Conservation (phyloP, 306 rosid genomes). For the Trifolium dubium region DNA sequence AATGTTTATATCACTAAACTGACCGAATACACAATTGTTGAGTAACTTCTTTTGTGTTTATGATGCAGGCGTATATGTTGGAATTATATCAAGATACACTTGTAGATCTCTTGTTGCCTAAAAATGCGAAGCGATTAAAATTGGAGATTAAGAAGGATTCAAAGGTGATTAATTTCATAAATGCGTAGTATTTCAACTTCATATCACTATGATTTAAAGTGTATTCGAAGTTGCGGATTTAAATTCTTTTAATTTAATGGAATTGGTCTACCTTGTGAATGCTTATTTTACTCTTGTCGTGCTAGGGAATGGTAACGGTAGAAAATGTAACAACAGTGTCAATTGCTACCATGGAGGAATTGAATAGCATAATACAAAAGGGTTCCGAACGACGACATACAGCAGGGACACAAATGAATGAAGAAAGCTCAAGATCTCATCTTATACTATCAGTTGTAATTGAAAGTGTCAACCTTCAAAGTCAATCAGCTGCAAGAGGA, state of each 20-base stretch:
- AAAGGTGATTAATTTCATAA: slow-evolving; percentile 58
- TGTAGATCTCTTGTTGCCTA: slow-evolving; percentile 82
- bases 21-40: not conserved
- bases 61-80: slow-evolving; percentile 84
- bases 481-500: slow-evolving; percentile 89
- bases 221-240: not conserved
- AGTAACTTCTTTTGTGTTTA: slow-evolving; percentile 18
- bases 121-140: slow-evolving; percentile 68
- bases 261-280: slow-evolving; percentile 24
- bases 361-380: slow-evolving; percentile 69
- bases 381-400: slow-evolving; percentile 84
- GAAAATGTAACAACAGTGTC: slow-evolving; percentile 76
- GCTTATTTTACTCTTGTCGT: slow-evolving; percentile 40
- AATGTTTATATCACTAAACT: slow-evolving; percentile 4
- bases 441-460: slow-evolving; percentile 79
- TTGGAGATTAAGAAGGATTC: slow-evolving; percentile 93
- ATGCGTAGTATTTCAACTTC: not conserved
- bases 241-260: not conserved
- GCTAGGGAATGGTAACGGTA: slow-evolving; percentile 89
- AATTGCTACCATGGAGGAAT: slow-evolving; percentile 73
- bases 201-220: not conserved
- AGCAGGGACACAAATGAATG: slow-evolving; percentile 90
- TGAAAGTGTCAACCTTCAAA: slow-evolving; percentile 91
- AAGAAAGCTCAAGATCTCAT: slow-evolving; percentile 95
- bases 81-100: slow-evolving; percentile 96